Evolutionary conservation across 306 rosid species (phyloP), one percentile per base, ranked within the genome.

Genomic region (Pueraria montana): DNA sequence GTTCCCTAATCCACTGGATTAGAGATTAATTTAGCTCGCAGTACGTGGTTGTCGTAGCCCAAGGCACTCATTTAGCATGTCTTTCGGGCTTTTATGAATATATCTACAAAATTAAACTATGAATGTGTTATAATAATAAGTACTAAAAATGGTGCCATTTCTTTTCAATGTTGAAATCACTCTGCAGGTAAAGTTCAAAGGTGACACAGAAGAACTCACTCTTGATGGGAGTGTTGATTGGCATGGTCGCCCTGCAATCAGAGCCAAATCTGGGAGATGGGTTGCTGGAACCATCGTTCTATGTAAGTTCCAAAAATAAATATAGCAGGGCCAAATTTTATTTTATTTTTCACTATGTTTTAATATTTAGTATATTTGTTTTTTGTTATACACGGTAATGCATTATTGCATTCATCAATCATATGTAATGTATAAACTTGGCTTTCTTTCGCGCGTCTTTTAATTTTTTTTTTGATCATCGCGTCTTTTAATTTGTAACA

Each of bases 181-280:
- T 61, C 0, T 78, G 38, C 84, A 89, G 97, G 74, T 49, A 1
- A 87, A 91, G 50, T 89, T 77, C 53, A 86, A 90, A 85, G 91
- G 86, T 63, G 98, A 88, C 24, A 27, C 74, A 82, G 92, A 90
- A 24, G 88, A 58, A 34, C 46, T 70, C 55, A 92, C 97, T 70
- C 89, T 88, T 86, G 99, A 96, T 88, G 97, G 99, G 2, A 91
- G 89, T 23, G 92, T 94, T 61, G 99, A 92, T 80, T 89, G 90
- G 98, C 90, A 89, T 83, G 97, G 96, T 27, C 87, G 84, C 5
- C 94, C 93, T 20, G 98, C 99, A 71, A 89, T 94, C 73, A 86
- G 90, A 84, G 69, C 83, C 67, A 92, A 94, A 91, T 90, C 98
- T 18, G 99, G 99, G 14, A 81, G 87, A 85, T 94, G 99, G 99